Base-by-base conservation (phyloP, 2,329 filamentous ascomycete genomes). In the Alternaria conjuncta region DNA sequence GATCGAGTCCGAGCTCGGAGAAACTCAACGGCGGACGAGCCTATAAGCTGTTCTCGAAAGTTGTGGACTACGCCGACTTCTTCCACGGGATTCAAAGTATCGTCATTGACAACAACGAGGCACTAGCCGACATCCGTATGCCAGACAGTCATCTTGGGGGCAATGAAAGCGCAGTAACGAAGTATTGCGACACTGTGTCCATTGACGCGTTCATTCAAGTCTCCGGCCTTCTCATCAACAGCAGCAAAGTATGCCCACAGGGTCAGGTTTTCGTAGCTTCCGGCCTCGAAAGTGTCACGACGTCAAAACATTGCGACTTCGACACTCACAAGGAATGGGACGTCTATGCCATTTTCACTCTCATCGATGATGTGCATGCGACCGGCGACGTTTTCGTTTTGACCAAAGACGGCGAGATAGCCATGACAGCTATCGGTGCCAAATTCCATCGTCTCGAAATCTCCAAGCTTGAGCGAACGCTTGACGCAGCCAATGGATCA, bases 181-280 rank as follows among this genome's bases (percentile, higher is more conserved):
- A 54, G 11, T 36, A 45, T 21, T 71, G 63, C 32, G 69, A 70
- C 26, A 63, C 69, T n/a, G 62, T 67, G 3, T 57, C 62, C 20
- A 54, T 71, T 20, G 69, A 71, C 44, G 53, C 57, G 11, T 71
- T 71, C 32, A 70, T 70, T 15, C 61, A 65, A n/a, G 67, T 70
- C 4, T 63, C 63, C 8, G 69, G 69, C 10, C 53, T 71, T 15
- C 58, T 70, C 12, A 65, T 71, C 36, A 71, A 71, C 28, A 71
- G 60, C 47, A 68, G 69, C 23, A 61, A 66, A 18, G 59, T 54
- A 45, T 61, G 58, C 15, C 45, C 28, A 26, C 54, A 32, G 18
- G 64, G 58, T 12, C 61, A 71, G 21, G 68, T 69, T 6, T 63
- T 71, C 18, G 58, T 71, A 18, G 63, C 64, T 15, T 60, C 57